Evolutionary conservation across 495 filamentous ascomycete species (phyloP).

Genomic region (Aspergillus baeticus): DNA sequence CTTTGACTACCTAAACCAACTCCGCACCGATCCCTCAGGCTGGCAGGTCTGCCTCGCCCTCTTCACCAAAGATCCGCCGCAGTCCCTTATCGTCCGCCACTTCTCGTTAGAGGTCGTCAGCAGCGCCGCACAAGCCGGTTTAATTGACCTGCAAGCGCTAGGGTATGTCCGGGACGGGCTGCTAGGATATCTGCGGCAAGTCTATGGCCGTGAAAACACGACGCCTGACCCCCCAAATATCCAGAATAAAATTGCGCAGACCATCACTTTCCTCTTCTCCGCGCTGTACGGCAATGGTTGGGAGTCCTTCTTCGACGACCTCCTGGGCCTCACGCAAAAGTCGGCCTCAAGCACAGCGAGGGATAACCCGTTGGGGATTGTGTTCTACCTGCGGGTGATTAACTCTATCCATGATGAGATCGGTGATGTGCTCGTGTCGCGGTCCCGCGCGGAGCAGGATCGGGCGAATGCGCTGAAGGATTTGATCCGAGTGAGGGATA

Average conservation of each 20-base stretch:
- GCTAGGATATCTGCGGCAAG: conserved; percentile 69
- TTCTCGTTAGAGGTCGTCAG: conserved; percentile 89
- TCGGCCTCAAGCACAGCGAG: conserved; percentile 46
- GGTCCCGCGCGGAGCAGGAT: conserved; percentile 70
- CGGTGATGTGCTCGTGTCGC: conserved; percentile 81
- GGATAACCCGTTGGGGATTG: conserved; percentile 72
- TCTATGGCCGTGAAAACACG: conserved; percentile 60
- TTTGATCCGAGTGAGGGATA: conserved; percentile 77
- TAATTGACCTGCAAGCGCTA: conserved; percentile 66
- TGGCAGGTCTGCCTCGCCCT: conserved; percentile 85
- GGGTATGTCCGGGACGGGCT: conserved; percentile 71
- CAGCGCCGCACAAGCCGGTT: conserved; percentile 75
- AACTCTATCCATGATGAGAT: conserved; percentile 95
- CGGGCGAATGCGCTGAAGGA: conserved; percentile 87
- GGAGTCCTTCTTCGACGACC: conserved; percentile 85
- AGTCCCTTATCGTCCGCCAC: conserved; percentile 81
- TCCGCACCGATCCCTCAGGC: conserved; percentile 72
- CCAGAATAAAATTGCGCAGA: conserved; percentile 97
- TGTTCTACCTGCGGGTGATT: conserved; percentile 85
- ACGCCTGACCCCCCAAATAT: conserved; percentile 67
- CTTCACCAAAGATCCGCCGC: conserved; percentile 76
- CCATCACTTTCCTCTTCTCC: conserved; percentile 87
- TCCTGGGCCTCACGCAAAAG: conserved; percentile 63
- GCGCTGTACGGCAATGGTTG: conserved; percentile 79
- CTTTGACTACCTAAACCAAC: conserved; percentile 80